Evolutionary conservation across 2,329 filamentous ascomycete species (phyloP).

Genomic region (Sporothrix sp.): DNA sequence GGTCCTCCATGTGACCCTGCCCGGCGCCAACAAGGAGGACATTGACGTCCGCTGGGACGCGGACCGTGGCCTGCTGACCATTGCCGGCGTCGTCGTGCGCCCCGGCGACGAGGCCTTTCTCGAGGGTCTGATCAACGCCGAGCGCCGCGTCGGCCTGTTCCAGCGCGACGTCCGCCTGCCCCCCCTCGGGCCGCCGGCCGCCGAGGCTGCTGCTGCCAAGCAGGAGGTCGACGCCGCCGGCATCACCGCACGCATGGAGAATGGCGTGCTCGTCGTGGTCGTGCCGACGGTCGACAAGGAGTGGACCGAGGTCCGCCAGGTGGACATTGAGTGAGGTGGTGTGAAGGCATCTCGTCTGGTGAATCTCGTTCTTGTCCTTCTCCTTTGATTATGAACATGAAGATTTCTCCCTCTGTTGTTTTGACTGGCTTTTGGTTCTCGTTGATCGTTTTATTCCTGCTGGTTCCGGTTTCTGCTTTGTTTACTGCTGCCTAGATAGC

Average conservation of each 20-base stretch:
- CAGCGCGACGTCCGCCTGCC: constrained; percentile 58
- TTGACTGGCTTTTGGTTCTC: not conserved
- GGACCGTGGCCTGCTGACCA: constrained; percentile 52
- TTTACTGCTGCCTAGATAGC: not conserved
- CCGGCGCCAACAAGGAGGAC: constrained; percentile 64
- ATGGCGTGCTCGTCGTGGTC: constrained; percentile 67
- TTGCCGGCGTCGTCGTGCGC: constrained; percentile 65
- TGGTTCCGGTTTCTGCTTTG: not conserved
- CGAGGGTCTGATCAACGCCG: constrained; percentile 50
- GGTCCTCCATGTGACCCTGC: constrained; percentile 61
- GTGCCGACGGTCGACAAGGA: constrained; percentile 57
- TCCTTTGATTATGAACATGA: too few relatives aligned
- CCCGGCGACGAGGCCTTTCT: constrained; percentile 62
- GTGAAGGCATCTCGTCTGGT: not conserved
- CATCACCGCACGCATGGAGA: constrained; percentile 68
- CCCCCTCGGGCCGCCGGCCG: constrained; percentile 20
- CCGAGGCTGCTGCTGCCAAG: constrained; percentile 17
- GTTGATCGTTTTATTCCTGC: not conserved
- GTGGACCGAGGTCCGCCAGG: constrained; percentile 52
- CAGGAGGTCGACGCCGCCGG: constrained; percentile 52
- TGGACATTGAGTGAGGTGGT: constrained; percentile 42
- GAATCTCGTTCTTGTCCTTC: constrained; percentile 1
- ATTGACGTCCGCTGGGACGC: constrained; percentile 67
- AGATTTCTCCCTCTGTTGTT: not conserved
- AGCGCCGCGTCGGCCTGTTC: constrained; percentile 66